These are phyloP conservation scores for Sporothrix humicola DNA, from an alignment of 2,329 filamentous ascomycete genomes.

Conservation along the genomic window DNA sequence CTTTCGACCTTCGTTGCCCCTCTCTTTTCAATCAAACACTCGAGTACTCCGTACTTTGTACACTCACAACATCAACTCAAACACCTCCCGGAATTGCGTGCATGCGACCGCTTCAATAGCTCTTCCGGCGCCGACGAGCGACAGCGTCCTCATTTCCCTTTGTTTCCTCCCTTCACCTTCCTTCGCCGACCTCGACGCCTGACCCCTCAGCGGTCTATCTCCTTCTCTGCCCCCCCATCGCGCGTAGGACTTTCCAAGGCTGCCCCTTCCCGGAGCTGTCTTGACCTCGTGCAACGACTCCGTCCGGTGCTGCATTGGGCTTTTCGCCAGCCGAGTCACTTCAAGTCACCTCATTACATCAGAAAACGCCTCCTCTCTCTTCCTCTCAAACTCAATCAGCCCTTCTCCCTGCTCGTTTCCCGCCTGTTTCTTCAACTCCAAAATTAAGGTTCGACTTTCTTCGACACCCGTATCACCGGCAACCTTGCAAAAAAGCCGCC, in stretches of 20 bases:
- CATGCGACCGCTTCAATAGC: constrained; percentile 29
- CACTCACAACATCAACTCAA: neutral
- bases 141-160: neutral
- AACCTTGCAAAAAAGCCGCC: constrained; percentile 32
- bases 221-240: neutral
- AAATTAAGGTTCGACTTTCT: constrained; percentile 33
- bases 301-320: constrained; percentile 16
- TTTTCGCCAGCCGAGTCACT: constrained; percentile 20
- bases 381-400: neutral
- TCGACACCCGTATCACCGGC: constrained; percentile 33
- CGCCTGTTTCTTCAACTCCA: neutral
- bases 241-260: constrained; percentile 13
- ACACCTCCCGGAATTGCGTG: constrained; percentile 15
- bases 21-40: constrained; percentile 6
- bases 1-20: neutral
- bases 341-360: constrained; percentile 2
- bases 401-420: constrained; percentile 22
- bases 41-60: neutral
- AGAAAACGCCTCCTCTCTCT: constrained; percentile 4
- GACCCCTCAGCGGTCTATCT: no score
- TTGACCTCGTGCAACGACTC: constrained; percentile 22
- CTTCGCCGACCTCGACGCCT: no score
- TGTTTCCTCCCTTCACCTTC: neutral
- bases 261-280: constrained; percentile 23
- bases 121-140: constrained; percentile 27